Conservation (phyloP, 202 grass and related monocot genomes). For the Panicum hallii region DNA sequence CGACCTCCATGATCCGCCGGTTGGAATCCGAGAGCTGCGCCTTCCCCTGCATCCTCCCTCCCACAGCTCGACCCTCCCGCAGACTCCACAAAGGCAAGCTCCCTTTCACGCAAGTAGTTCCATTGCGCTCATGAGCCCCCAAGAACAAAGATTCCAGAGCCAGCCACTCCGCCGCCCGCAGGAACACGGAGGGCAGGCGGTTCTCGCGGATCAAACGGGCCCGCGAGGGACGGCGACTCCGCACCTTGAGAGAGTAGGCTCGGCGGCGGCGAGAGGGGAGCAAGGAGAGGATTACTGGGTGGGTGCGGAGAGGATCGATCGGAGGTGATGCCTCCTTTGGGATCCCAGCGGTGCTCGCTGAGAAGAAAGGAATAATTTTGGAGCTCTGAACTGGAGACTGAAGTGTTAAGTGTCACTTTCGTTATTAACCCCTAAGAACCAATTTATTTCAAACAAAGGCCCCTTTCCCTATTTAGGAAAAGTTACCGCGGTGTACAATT, state of each 20-base stretch:
- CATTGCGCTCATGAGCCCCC: background rate
- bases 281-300: conserved; percentile 21
- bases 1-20: conserved; percentile 67
- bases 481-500: background rate
- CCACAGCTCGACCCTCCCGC: conserved; percentile 23
- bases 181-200: conserved; percentile 26
- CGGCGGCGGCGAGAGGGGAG: background rate
- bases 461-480: background rate
- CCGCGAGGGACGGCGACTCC: background rate
- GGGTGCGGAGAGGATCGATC: conserved; percentile 1
- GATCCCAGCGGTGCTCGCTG: conserved; percentile 40
- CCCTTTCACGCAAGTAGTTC: conserved; percentile 27
- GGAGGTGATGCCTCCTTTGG: conserved; percentile 40
- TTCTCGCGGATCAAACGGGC: conserved; percentile 38
- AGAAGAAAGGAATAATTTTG: conserved; percentile 40
- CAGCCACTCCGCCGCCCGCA: conserved; percentile 25
- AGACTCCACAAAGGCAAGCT: background rate
- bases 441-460: background rate
- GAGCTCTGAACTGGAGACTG: conserved; percentile 19
- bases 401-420: conserved; percentile 24
- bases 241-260: background rate
- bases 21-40: conserved; percentile 74
- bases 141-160: background rate
- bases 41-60: conserved; percentile 59
- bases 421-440: background rate